Evolutionary conservation across 2,329 filamentous ascomycete species (phyloP), one percentile per base, ranked within the genome.

Genomic region (Pseudogymnoascus sp.): DNA sequence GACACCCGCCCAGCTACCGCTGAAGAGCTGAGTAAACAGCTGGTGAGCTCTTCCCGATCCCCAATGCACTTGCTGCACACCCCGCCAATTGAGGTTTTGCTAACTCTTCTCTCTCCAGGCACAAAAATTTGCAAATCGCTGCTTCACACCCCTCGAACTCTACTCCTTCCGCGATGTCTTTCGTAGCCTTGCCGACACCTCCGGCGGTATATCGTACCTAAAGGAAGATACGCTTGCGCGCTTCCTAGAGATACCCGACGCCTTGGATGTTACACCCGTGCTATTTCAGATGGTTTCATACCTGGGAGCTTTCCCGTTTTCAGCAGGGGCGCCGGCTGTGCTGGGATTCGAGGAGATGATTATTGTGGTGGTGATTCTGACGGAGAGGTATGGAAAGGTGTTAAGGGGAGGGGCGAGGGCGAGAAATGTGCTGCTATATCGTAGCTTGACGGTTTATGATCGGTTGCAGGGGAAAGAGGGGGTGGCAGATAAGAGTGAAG

Each of bases 81-180:
- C 24, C 67, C 33, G 60, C 21, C 21, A 21, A 21, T 21, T 21
- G 21, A 21, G 2, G 21, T 21, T 3, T 21, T 44, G 47, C 57
- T 33, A 13, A 61, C 24, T 37, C 44, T 13, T 17, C 24, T 31
- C n/a, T 50, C 26, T 24, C 26, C 62, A 87, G 84, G 84, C 84
- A 65, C 74, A 77, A 61, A 81, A 76, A 67, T 90, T 91, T 71
- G 86, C 84, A 61, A 81, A 84, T 63, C 86, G 85, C 69, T 89
- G 85, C 74, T 90, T 88, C 73, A 84, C 84, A 0, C 80, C 85
- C 1, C 78, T 91, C 61, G 88, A 92, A 73, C 76, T 89, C 31
- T 89, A 88, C 73, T 89, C 83, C 33, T 84, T 90, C 73, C 86
- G 85, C 67, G 84, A 89, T 70, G 87, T 90, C 69, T 91, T 91